Evolutionary conservation across 1,284 basidiomycete species (phyloP), one percentile per base, ranked within the genome.

Genomic region (Ceratorhiza oryzae-sativae): DNA sequence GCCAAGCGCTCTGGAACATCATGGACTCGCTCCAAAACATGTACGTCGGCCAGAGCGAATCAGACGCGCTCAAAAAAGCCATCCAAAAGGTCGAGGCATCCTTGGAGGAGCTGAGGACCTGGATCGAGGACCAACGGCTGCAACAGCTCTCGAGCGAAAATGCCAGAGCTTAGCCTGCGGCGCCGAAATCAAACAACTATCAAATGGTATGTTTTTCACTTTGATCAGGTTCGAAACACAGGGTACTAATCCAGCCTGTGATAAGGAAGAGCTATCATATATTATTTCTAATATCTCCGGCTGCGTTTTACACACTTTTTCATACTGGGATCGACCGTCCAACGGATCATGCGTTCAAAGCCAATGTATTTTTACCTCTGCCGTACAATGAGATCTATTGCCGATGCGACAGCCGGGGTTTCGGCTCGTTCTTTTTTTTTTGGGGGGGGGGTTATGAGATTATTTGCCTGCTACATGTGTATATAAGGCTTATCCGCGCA

Each of bases 1-100:
- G 63, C 15, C 36, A 36, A 49, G 5, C 15, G 9, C 41, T 68
- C 39, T 32, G 36, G 51, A 49, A 68, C 20, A 15, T 68, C 20
- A 20, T 56, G 63, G 34, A 39, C 8, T 27, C 49, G 42, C 51
- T 56, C 5, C 51, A 55, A 41, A 32, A 32, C 25, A 68, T 68
- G 36, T 51, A n/a, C n/a, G 51, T 56, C 18, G 41, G n/a, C 25
- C 51, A 12, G 25, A 34, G 34, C 30, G 25, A 32, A 15, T 46
- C 63, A 5, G 13, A 2, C 12, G 15, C 27, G 3, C 51, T 68
- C 5, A 32, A 41, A 15, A 15, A 25, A 8, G 18, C 48, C 15
- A 56, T 68, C 12, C n/a, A 51, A 12, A 68, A 68, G 42, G 39
- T 68, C 20, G 51, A 68, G 30, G 51, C 46, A 15, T 68, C 63